These are phyloP conservation scores for Solanum corneliomulleri DNA, from an alignment of 257 asterid species.

Conservation along the genomic window DNA sequence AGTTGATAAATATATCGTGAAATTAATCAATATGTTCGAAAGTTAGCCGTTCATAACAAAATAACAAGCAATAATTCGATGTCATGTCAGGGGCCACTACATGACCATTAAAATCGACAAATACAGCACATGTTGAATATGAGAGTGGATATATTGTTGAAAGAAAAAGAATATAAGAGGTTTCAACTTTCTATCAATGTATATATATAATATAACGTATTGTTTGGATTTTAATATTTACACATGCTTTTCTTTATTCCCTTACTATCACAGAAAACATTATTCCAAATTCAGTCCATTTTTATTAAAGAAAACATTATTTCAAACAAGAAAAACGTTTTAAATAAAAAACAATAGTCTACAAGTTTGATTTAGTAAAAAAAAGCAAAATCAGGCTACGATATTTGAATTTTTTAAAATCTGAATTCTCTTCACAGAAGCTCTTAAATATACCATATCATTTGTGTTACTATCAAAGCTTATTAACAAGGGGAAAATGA, in stretches of 20 bases:
- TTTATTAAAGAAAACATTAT: not conserved
- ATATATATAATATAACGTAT: not conserved
- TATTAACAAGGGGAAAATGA: not conserved
- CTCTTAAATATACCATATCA: not conserved
- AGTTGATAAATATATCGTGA: accelerated
- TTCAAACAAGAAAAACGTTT: not conserved
- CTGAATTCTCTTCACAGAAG: not conserved
- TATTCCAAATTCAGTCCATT: not conserved
- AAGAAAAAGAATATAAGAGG: not conserved
- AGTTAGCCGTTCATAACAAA: too few relatives aligned
- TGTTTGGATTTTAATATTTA: not conserved
- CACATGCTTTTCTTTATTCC: not conserved
- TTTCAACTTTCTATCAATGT: not conserved
- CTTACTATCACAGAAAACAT: not conserved
- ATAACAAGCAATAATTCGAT: not conserved
- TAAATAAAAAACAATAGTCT: not conserved
- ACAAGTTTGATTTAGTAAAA: not conserved
- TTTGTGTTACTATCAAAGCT: not conserved
- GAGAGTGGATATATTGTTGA: not conserved
- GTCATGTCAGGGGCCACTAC: not conserved
- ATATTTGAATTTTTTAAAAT: too few relatives aligned
- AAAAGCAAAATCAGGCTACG: not conserved
- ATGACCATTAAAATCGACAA: not conserved
- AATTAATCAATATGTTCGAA: accelerated
- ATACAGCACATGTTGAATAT: not conserved